Percentiles rank a stretch among this genome's conserved stretches.
phyloP scores from a whole-genome alignment of 2,329 filamentous ascomycete genomes.

The Pseudohalonectria lignicola region DNA sequence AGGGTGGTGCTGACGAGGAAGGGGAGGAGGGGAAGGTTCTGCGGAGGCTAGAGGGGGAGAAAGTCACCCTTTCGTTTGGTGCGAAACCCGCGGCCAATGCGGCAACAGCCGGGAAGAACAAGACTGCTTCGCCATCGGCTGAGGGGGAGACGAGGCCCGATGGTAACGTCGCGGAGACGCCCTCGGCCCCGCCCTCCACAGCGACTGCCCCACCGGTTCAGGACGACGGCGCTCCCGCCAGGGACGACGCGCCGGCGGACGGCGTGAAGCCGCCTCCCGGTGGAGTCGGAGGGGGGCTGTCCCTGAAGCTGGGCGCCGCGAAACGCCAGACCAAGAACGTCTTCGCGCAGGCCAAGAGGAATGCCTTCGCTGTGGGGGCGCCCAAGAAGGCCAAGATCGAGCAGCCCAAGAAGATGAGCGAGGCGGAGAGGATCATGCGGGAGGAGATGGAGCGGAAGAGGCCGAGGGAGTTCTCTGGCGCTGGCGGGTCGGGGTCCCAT shows the following conservation, averaged over 20 bases:
- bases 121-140: conserved; percentile 3
- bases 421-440: conserved; percentile 82
- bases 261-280: conserved; percentile 5
- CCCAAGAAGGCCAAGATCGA: conserved; percentile 53
- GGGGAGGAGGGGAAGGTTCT: conserved; percentile 33
- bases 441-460: conserved; percentile 67
- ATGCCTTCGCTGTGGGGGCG: conserved; percentile 46
- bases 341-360: conserved; percentile 58
- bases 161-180: background rate
- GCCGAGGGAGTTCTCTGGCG: conserved; percentile 33
- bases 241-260: conserved; percentile 5
- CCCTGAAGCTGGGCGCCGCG: conserved; percentile 55
- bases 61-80: conserved; percentile 58
- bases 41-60: conserved; percentile 60
- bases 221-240: conserved; percentile 6
- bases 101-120: conserved; percentile 8
- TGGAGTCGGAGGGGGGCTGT: conserved; percentile 32
- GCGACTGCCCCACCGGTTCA: background rate
- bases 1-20: conserved; percentile 37
- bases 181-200: background rate
- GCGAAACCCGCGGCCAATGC: conserved; percentile 28
- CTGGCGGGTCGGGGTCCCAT: conserved; percentile 23
- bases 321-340: conserved; percentile 62
- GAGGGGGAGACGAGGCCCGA: background rate
- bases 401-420: conserved; percentile 73